Conservation (phyloP, 2,329 filamentous ascomycete species). For the Beauveria sp. region DNA sequence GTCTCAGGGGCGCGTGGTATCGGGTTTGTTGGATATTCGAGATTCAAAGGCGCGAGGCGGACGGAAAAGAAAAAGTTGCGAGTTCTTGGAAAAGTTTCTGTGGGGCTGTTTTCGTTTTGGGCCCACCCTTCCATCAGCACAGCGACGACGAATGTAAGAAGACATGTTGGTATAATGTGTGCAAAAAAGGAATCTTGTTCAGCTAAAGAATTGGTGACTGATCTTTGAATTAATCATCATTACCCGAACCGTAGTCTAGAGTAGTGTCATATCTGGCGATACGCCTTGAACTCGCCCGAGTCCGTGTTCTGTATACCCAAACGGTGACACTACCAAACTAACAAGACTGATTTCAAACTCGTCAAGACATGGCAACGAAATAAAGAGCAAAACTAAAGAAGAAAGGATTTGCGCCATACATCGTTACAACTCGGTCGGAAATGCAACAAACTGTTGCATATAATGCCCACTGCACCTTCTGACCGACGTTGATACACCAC, state of each 20-base stretch:
- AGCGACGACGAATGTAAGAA: background rate
- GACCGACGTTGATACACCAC: slow-evolving; percentile 1
- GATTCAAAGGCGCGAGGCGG: background rate
- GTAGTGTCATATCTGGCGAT: background rate
- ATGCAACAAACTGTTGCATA: slow-evolving; percentile 2
- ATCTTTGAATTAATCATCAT: background rate
- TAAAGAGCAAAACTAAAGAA: background rate
- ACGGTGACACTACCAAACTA: no score
- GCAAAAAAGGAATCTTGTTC: no score
- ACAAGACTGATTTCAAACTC: background rate
- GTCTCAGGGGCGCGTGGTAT: background rate
- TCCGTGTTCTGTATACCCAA: background rate
- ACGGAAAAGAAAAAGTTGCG: background rate
- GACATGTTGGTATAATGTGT: no score
- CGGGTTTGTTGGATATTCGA: background rate
- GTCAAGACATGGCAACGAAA: background rate
- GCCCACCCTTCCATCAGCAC: background rate
- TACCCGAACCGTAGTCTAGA: background rate
- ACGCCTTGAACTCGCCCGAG: background rate
- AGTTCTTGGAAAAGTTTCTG: background rate
- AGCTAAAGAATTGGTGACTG: no score
- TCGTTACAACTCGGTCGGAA: background rate
- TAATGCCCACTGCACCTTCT: slow-evolving; percentile 10
- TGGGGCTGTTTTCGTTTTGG: background rate
- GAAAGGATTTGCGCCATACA: background rate